phyloP scores from a whole-genome alignment of 495 filamentous ascomycete species.

The Podospora tetraspora region DNA sequence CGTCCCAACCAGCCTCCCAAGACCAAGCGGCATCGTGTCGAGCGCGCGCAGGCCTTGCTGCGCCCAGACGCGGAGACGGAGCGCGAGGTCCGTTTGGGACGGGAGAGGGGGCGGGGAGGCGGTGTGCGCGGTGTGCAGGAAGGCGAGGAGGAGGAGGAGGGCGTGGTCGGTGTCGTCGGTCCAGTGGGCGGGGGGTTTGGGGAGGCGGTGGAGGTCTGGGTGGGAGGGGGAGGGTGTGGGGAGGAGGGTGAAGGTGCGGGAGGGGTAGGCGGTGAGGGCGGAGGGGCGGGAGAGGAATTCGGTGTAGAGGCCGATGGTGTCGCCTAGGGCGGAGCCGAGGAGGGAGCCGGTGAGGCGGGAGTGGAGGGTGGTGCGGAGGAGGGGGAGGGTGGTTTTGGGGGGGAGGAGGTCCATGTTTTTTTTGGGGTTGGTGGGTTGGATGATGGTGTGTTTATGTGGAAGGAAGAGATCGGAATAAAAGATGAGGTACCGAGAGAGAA shows the following conservation, averaged over 20 bases:
- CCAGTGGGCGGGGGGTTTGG: slow-evolving; percentile 37
- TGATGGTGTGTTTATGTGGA: neutral
- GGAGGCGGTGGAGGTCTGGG: slow-evolving; percentile 36
- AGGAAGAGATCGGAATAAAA: neutral
- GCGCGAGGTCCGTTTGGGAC: slow-evolving; percentile 30
- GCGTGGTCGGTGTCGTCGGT: slow-evolving; percentile 51
- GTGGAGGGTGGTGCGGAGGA: slow-evolving; percentile 22
- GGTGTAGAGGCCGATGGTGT: slow-evolving; percentile 48
- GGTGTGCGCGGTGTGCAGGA: slow-evolving; percentile 31
- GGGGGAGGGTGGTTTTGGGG: slow-evolving; percentile 1
- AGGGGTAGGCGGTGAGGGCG: slow-evolving; percentile 28
- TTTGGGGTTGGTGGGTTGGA: neutral
- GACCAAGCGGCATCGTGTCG: slow-evolving; percentile 38
- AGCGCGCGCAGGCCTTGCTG: slow-evolving; percentile 37
- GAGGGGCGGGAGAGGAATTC: slow-evolving; percentile 35
- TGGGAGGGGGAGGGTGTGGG: slow-evolving; percentile 24
- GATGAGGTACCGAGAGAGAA: neutral
- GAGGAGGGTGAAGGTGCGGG: slow-evolving; percentile 32
- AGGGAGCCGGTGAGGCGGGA: slow-evolving; percentile 38
- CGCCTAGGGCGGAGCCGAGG: slow-evolving; percentile 44
- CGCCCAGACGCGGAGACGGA: slow-evolving; percentile 39
- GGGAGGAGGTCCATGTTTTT: neutral
- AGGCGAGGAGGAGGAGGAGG: slow-evolving; percentile 39
- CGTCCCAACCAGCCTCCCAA: slow-evolving; percentile 34
- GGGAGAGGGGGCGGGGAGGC: slow-evolving; percentile 12